phyloP scores from a whole-genome alignment of 2,329 filamentous ascomycete genomes.

The Diaporthe eres region DNA sequence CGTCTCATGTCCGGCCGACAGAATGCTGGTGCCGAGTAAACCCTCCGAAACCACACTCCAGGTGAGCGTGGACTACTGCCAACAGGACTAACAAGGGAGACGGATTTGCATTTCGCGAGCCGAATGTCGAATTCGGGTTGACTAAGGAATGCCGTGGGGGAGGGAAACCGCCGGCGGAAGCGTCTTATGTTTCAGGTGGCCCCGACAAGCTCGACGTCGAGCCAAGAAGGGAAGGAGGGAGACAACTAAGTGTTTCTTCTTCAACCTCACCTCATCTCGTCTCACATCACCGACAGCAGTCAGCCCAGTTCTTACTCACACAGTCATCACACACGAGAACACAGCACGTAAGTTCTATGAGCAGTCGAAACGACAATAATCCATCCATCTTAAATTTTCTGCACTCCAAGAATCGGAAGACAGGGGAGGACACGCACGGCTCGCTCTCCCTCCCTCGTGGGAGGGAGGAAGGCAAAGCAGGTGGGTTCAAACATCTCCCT shows the following conservation, averaged over 20 bases:
- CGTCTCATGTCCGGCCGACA: neutral
- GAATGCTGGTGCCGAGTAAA: neutral
- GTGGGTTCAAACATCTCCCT: slow-evolving; percentile 28
- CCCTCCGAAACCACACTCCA: neutral
- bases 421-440: slow-evolving; percentile 30
- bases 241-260: neutral
- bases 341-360: neutral
- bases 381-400: slow-evolving; percentile 32
- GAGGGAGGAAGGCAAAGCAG: neutral
- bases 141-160: neutral
- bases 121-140: neutral
- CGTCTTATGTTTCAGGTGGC: slow-evolving; percentile 22
- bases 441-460: neutral
- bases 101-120: too few relatives aligned
- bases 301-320: neutral
- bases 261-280: neutral
- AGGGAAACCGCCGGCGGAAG: neutral
- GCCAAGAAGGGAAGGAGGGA: neutral
- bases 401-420: slow-evolving; percentile 32
- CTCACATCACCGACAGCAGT: neutral
- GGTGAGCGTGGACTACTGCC: neutral
- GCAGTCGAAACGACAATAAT: slow-evolving; percentile 14
- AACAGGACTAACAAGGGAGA: neutral
- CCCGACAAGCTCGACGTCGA: neutral
- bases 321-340: neutral